Conservation (phyloP, 768 basidiomycete genomes). For the Pulveroboletus sp. region DNA sequence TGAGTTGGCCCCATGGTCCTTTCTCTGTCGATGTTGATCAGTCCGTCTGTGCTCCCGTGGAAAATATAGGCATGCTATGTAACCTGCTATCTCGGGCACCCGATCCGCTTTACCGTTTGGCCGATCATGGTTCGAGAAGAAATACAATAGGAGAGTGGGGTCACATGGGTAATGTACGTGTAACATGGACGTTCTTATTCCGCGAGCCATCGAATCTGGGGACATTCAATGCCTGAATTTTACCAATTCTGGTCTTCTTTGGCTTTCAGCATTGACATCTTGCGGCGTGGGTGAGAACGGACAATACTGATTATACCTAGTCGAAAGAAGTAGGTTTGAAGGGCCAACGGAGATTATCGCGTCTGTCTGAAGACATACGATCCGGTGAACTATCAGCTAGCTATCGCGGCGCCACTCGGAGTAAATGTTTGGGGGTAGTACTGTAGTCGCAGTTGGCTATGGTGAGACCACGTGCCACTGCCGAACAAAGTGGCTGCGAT, state of each 20-base stretch:
- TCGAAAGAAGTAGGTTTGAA: constrained; percentile 23
- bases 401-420: not conserved
- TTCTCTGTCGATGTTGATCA: constrained; percentile 5
- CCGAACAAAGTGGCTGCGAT: not conserved
- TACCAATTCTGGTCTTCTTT: not conserved
- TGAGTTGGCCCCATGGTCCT: constrained; percentile 29
- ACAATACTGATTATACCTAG: not conserved
- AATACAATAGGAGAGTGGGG: not conserved
- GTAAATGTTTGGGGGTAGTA: constrained; percentile 3
- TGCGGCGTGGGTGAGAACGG: constrained; percentile 6
- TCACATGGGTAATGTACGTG: not conserved
- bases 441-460: not conserved
- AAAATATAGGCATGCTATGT: constrained; percentile 22
- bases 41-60: not conserved
- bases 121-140: constrained; percentile 10
- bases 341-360: constrained; percentile 6
- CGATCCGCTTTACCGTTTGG: not conserved
- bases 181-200: constrained; percentile 4
- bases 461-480: constrained; percentile 9
- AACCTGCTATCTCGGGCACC: not conserved
- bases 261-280: not conserved
- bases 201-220: constrained; percentile 5
- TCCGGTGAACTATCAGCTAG: not conserved
- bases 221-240: constrained; percentile 7
- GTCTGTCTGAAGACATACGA: constrained; percentile 1